These are phyloP conservation scores for Metarhizium anisopliae DNA, from an alignment of 2,329 filamentous ascomycete genomes.

Conservation along the genomic window DNA sequence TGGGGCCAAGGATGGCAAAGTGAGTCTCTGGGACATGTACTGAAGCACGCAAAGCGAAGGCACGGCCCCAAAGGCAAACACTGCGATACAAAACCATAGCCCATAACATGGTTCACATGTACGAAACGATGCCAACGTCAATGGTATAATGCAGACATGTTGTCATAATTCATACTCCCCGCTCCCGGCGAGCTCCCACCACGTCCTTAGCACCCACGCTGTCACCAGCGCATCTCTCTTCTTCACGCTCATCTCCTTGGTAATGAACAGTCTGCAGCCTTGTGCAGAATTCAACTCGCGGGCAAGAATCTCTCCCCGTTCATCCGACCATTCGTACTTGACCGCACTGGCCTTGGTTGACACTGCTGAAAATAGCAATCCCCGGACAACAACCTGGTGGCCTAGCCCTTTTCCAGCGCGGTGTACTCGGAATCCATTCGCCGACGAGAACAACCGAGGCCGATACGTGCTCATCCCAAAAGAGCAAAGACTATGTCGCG, in stretches of 20 bases:
- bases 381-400: slow-evolving; percentile 12
- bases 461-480: slow-evolving; percentile 21
- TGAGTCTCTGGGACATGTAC: slow-evolving; percentile 94
- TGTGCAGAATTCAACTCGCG: slow-evolving; percentile 20
- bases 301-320: slow-evolving; percentile 18
- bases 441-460: slow-evolving; percentile 11
- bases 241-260: slow-evolving; percentile 18
- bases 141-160: background rate
- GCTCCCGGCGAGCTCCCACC: slow-evolving; percentile 19
- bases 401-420: slow-evolving; percentile 18
- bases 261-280: slow-evolving; percentile 20
- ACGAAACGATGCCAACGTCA: background rate
- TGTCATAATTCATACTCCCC: slow-evolving; percentile 1
- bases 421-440: slow-evolving; percentile 19
- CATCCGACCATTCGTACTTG: slow-evolving; percentile 24
- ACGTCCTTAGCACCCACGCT: slow-evolving; percentile 26
- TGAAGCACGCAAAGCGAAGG: slow-evolving; percentile 21
- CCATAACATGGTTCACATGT: background rate
- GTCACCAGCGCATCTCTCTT: slow-evolving; percentile 24
- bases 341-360: slow-evolving; percentile 17
- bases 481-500: slow-evolving; percentile 18
- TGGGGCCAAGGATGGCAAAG: slow-evolving; percentile 89
- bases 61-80: background rate
- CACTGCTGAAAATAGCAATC: slow-evolving; percentile 20
- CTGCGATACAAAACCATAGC: background rate